Evolutionary conservation across 371 early-diverging fungal genomes (phyloP).

Genomic region (Rhizopus microsporus): DNA sequence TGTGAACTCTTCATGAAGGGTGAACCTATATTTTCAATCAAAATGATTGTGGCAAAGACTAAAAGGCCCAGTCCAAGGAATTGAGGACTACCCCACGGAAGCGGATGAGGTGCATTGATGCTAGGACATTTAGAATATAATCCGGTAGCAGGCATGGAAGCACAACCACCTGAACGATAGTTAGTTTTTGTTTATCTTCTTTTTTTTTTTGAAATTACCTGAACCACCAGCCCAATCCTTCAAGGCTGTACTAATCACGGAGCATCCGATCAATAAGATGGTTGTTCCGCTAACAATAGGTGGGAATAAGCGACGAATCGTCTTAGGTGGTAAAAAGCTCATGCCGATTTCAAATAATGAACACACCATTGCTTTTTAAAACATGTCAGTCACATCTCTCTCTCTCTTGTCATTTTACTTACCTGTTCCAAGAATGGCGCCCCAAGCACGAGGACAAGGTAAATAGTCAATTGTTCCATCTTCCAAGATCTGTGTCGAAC

Average conservation of each 20-base stretch:
- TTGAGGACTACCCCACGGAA: slow-evolving; percentile 64
- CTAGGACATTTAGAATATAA: slow-evolving; percentile 57
- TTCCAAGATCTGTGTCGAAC: slow-evolving; percentile 39
- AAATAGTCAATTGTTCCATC: slow-evolving; percentile 49
- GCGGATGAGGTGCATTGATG: slow-evolving; percentile 55
- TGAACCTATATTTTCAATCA: slow-evolving; percentile 67
- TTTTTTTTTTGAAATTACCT: slow-evolving; percentile 17
- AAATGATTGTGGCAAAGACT: slow-evolving; percentile 59
- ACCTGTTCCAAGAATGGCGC: slow-evolving; percentile 62
- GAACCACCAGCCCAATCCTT: slow-evolving; percentile 64
- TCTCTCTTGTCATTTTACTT: slow-evolving; percentile 10
- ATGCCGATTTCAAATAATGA: slow-evolving; percentile 55
- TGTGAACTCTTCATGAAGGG: slow-evolving; percentile 67
- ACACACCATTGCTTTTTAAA: slow-evolving; percentile 48
- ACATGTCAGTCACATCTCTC: not conserved
- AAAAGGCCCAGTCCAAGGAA: slow-evolving; percentile 65
- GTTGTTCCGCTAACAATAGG: slow-evolving; percentile 64
- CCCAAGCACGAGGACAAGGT: slow-evolving; percentile 60
- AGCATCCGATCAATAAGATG: slow-evolving; percentile 60
- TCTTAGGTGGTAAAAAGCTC: slow-evolving; percentile 60
- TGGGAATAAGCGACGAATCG: slow-evolving; percentile 57
- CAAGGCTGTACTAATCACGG: slow-evolving; percentile 54
- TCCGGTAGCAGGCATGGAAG: slow-evolving; percentile 50
- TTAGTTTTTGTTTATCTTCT: not conserved
- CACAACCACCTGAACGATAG: slow-evolving; percentile 24